A percentile compares a stretch with the other conserved stretches of the same genome.
Evolutionary conservation across 2,329 filamentous ascomycete species (phyloP).

Genomic region (Cladobotryum protrusum): DNA sequence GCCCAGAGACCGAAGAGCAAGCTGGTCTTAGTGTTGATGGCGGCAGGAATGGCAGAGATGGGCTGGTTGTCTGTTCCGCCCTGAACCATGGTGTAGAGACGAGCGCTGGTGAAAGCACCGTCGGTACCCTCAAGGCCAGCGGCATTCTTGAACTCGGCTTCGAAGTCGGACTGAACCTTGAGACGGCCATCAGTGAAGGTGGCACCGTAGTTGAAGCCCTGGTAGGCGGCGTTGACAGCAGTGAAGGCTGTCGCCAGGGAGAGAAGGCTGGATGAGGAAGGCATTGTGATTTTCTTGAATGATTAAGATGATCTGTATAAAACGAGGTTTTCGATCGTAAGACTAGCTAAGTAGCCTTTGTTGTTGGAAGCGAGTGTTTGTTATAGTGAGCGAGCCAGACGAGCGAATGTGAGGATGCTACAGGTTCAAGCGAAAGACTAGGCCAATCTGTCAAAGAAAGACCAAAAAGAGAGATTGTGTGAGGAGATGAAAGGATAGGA

Average conservation of each 20-base stretch:
- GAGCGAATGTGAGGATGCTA: slow-evolving; percentile 1
- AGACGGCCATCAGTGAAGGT: slow-evolving; percentile 53
- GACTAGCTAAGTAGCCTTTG: not conserved
- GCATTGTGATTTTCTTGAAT: slow-evolving; percentile 22
- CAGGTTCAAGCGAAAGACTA: not conserved
- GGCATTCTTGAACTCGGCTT: slow-evolving; percentile 62
- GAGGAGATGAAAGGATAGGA: no score
- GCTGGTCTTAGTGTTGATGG: slow-evolving; percentile 70
- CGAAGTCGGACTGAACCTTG: slow-evolving; percentile 60
- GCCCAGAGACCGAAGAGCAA: slow-evolving; percentile 82
- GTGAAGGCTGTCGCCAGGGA: slow-evolving; percentile 30
- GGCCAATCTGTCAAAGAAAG: no score
- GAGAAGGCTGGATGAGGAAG: slow-evolving; percentile 26
- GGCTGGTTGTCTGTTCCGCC: slow-evolving; percentile 56
- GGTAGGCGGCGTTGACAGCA: slow-evolving; percentile 34
- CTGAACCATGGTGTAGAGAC: slow-evolving; percentile 73
- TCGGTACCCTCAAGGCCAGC: slow-evolving; percentile 56
- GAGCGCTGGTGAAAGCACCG: slow-evolving; percentile 59
- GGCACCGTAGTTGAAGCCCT: slow-evolving; percentile 71
- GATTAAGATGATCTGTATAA: no score
- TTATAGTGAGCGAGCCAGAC: not conserved
- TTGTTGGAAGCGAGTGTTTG: not conserved
- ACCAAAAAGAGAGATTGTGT: not conserved
- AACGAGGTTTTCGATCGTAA: not conserved
- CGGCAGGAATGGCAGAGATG: slow-evolving; percentile 72